Evolutionary conservation across 1,284 basidiomycete genomes (phyloP), one percentile per base, ranked within the genome.

Genomic region (Tremellales sp.): DNA sequence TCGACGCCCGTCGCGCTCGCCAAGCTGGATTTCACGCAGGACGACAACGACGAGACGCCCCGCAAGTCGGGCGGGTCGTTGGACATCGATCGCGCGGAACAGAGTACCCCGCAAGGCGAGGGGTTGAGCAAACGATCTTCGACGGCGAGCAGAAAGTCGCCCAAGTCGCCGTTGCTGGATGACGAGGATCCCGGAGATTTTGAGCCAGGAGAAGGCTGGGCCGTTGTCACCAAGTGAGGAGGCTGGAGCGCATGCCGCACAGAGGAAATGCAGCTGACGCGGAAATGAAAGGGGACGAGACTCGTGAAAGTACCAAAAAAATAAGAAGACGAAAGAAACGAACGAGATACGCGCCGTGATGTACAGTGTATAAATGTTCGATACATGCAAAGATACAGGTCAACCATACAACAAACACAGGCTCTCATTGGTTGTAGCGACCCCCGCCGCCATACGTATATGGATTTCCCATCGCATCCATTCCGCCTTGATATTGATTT

Each of bases 141-240:
- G 19, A 56, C 54, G 25, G n/a, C n/a, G n/a, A n/a, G n/a, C n/a
- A 55, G 59, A 21, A 44, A 42, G 22, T 56, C 50, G 19, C 65
- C 65, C 2, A 65, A 63, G 43, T 62, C 60, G 25, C 69, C 69
- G 2, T 49, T 63, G 36, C 47, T 71, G 41, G 65, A 66, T 34
- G 69, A 71, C 53, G 69, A 71, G 45, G 67, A 70, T 51, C 67
- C 69, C 3, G 67, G 67, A 26, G 67, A 71, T 47, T 71, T 68
- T 44, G 63, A 67, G 47, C 57, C 60, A 4, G 66, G 68, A 50
- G 66, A 66, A 45, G 69, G 66, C 1, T 71, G 67, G 67, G 69
- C 65, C 10, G 60, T 65, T 5, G 66, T 70, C n/a, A 67, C 61
- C 25, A 61, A 65, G 60, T 68, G 57, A 59, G 64, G 59, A 6